Base-by-base conservation (phyloP, 805 yeast species). In the Wickerhamiella sergipiensis region DNA sequence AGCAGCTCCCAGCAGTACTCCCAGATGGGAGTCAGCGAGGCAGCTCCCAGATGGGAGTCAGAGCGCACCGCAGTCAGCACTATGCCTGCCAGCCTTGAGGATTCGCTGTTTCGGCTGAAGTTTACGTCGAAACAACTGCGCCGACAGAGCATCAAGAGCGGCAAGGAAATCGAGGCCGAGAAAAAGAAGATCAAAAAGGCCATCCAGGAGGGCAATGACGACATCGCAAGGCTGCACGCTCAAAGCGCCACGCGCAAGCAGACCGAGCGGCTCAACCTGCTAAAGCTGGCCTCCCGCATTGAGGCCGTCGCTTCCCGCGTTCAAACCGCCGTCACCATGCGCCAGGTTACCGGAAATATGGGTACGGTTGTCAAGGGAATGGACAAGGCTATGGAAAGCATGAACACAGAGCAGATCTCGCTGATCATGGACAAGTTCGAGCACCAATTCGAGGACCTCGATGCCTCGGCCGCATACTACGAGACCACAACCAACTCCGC, bases 291-390 rank as follows among this genome's bases (percentile, higher is more conserved):
- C 0, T 85, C 95, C 0, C 70, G 97, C 52, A 85, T 92, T 19
- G 99, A 92, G 67, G 90, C 97, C 0, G 98, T 92, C 22, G 95
- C 97, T 0, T 83, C 94, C 3, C 71, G 98, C 53, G 95, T 92
- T 2, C 97, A 90, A 61, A 92, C 99, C 0, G 98, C 98, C 0
- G 97, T 92, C 6, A 90, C 97, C 0, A 92, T 92, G 99, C 76
- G 95, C 57, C 80, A 85, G 47, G 96, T 92, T 10, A 86, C 95
- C 0, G 88, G 89, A 1, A 89, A 88, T 59, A 92, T 92, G 97
- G 78, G 92, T 8, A 80, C 77, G 47, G 97, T 90, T 12, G 92
- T 94, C 52, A 80, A 75, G 62, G 97, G 97, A 9, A 90, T 92
- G 97, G 98, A 92, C 66, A 81, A 79, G 61, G 98, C 98, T 1